Percentiles rank a stretch among this genome's conserved stretches.
These are phyloP conservation scores for Cunninghamia lanceolata DNA, from an alignment of 75 land plant genomes.

Conservation along the genomic window DNA sequence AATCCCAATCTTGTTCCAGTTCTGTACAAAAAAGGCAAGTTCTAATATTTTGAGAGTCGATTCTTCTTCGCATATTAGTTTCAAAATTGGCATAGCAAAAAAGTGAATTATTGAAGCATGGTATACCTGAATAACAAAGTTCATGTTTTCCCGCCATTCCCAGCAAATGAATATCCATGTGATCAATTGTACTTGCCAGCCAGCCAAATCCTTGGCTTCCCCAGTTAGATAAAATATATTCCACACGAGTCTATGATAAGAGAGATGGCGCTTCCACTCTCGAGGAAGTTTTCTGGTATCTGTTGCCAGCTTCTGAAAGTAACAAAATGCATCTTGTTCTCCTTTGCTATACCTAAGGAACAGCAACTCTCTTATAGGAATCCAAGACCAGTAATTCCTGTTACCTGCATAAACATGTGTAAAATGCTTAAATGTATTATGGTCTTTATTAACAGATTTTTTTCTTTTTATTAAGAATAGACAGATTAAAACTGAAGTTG, in stretches of 20 bases:
- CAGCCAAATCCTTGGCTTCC: not conserved
- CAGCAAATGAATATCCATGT: not conserved
- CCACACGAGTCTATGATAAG: not conserved
- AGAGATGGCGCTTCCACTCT: not conserved
- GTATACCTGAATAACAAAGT: not conserved
- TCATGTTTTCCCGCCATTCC: not conserved
- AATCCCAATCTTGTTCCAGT: not conserved
- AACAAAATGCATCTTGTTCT: not conserved
- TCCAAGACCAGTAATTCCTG: not conserved
- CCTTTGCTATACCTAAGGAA: not conserved
- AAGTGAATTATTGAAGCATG: not conserved
- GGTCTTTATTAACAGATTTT: too few species aligned
- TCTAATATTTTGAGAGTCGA: too few species aligned
- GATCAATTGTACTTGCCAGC: not conserved
- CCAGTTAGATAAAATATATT: not conserved
- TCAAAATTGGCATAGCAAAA: not conserved
- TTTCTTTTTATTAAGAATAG: too few species aligned
- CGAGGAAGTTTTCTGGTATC: not conserved
- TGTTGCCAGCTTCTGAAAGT: not conserved
- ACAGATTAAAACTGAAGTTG: too few species aligned
- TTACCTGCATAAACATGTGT: not conserved
- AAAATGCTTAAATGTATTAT: too few species aligned
- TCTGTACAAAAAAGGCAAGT: not conserved
- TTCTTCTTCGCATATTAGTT: not conserved
- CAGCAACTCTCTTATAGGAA: not conserved